phyloP scores from a whole-genome alignment of 805 yeast genomes.

The Clavispora phyllophila region DNA sequence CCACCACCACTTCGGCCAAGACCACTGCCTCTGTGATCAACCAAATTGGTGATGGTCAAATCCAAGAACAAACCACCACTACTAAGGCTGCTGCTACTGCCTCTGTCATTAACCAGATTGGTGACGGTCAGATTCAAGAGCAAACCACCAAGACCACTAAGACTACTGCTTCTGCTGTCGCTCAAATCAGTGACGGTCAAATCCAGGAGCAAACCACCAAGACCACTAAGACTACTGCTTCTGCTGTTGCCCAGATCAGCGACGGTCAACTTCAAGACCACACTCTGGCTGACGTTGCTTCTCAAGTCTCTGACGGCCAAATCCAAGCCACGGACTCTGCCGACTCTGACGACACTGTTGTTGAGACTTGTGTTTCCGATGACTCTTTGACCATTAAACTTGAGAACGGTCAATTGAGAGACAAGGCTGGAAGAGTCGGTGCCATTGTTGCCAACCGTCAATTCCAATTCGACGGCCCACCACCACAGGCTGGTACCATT shows the following conservation, averaged over 20 bases:
- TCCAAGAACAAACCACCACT: slow-evolving; percentile 9
- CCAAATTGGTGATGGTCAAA: slow-evolving; percentile 18
- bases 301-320: slow-evolving; percentile 46
- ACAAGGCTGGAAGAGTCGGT: slow-evolving; percentile 5
- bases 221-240: slow-evolving; percentile 16
- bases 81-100: slow-evolving; percentile 9
- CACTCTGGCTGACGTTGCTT: slow-evolving; percentile 21
- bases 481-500: slow-evolving; percentile 39
- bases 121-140: slow-evolving; percentile 13
- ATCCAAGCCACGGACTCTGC: slow-evolving; percentile 7
- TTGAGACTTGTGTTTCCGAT: slow-evolving; percentile 12
- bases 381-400: slow-evolving; percentile 49
- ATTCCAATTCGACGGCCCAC: slow-evolving; percentile 9
- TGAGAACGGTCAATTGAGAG: slow-evolving; percentile 14
- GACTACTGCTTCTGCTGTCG: slow-evolving; percentile 46
- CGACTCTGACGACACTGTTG: not conserved
- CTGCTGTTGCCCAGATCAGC: slow-evolving; percentile 14
- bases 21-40: slow-evolving; percentile 23
- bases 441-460: slow-evolving; percentile 9
- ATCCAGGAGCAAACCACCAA: slow-evolving; percentile 14
- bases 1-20: slow-evolving; percentile 25
- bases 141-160: slow-evolving; percentile 36
- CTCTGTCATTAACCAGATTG: slow-evolving; percentile 25
- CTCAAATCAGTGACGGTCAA: slow-evolving; percentile 42
- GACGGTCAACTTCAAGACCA: slow-evolving; percentile 19